Base-by-base conservation (phyloP, 352 stramenopile species). In the Globisporangium iwayamae region DNA sequence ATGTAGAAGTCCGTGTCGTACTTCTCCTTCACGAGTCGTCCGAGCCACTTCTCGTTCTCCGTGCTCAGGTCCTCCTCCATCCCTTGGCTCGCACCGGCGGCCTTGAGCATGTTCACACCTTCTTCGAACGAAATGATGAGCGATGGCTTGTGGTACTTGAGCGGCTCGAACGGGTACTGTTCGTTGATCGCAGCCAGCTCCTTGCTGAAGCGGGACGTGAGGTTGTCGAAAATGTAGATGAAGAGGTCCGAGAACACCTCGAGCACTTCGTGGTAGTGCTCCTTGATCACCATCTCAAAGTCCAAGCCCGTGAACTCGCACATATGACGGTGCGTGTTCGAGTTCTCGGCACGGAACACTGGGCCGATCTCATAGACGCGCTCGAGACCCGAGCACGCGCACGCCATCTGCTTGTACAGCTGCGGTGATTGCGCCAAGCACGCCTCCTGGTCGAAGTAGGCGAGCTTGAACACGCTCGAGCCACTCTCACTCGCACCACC, bases 1-100 rank as follows among this genome's bases (percentile, higher is more conserved):
- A 99, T 99, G 87, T 98, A 99, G 74, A 99, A 99, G 81, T 99
- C 98, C 64, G 97, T 99, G 58, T 93, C 91, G 74, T 99, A 99
- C 85, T 99, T 99, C 58, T 97, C 92, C 73, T 96, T 96, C 16
- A 99, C 94, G 47, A 98, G 83, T 52, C 85, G 76, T 59, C 97
- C 96, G 45, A 99, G 92, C 69, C 91, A 96, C 81, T 99, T 99
- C 77, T 99, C 98, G 74, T 99, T 98, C 76, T 97, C 93, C 36
- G 96, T 99, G 51, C 73, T 98, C 61, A 96, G 56, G 48, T 96
- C 89, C 25, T 94, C 89, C 60, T 91, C 78, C 18, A 76, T 69
- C 53, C 89, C 81, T 68, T 94, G 86, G 47, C 85, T 72, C 34
- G 90, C 74, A 41, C 88, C 88, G 47, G 79, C 80, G 34, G 85